Base-by-base conservation (phyloP, 371 early-diverging fungal genomes). In the Lichtheimia hyalospora region DNA sequence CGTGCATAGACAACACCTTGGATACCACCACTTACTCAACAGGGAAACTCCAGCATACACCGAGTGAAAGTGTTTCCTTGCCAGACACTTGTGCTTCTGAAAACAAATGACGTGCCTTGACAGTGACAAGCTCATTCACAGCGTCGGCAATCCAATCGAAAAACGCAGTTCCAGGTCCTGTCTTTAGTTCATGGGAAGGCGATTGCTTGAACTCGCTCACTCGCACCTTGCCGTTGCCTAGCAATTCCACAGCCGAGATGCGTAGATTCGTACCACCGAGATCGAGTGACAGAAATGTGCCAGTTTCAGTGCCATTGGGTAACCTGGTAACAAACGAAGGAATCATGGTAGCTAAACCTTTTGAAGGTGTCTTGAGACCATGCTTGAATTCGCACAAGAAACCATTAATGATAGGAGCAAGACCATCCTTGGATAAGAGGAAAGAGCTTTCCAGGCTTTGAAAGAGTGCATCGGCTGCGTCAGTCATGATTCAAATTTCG, bases 181-280 rank as follows among this genome's bases (percentile, higher is more conserved):
- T 74, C 75, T 92, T 91, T 63, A 90, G 80, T 50, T 88, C 87
- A 16, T 89, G 83, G 24, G 89, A 82, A 10, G 61, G 48, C 6
- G 62, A 61, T 67, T 81, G 88, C 71, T 91, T 89, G 64, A 87
- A 81, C 74, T 92, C 91, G 50, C 74, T 79, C 43, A 88, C 79
- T 10, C 74, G 71, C 54, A 86, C 77, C 52, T 82, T 70, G 48
- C 91, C 88, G 61, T 83, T 73, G 39, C 94, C 95, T 52, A 84
- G 68, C 2, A 93, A 70, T 42, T 77, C 75, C 24, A 92, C 89
- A 60, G 87, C 85, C 57, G 88, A 84, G 10, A 93, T 92, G 43
- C 96, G 89, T 62, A 95, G 84, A 69, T 94, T 93, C 62, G 93
- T 91, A 27, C 96, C 96, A 44, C 95, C 96, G 44, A 95, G 77